phyloP scores from a whole-genome alignment of 108 stramenopile species.

The Cyclostephanos tholiformis region DNA sequence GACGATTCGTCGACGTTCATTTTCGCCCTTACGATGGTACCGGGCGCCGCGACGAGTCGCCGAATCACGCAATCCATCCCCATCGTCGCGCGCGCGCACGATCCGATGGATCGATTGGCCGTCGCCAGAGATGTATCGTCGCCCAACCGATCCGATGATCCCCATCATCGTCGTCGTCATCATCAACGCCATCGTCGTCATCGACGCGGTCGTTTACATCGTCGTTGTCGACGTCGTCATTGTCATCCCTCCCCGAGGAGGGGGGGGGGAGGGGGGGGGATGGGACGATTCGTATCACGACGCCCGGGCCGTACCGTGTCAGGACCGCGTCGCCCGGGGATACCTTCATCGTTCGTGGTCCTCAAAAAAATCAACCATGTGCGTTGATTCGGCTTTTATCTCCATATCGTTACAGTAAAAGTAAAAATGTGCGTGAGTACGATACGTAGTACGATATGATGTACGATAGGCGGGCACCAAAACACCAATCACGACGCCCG shows the following conservation, averaged over 20 bases:
- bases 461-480: too few relatives aligned
- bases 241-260: background rate
- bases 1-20: background rate
- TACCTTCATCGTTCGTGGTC: slow-evolving; percentile 4
- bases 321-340: slow-evolving; percentile 74
- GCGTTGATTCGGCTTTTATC: too few relatives aligned
- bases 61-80: slow-evolving; percentile 32
- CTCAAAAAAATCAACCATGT: too few relatives aligned
- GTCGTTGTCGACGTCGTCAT: background rate
- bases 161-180: slow-evolving; percentile 17
- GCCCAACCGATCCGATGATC: slow-evolving; percentile 7
- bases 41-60: slow-evolving; percentile 20
- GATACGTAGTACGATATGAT: too few relatives aligned
- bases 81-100: slow-evolving; percentile 55
- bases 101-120: slow-evolving; percentile 73
- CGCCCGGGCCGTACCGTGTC: slow-evolving; percentile 75
- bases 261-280: background rate
- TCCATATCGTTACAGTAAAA: too few relatives aligned
- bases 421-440: too few relatives aligned
- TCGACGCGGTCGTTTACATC: background rate
- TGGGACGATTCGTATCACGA: slow-evolving; percentile 46
- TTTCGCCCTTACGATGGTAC: slow-evolving; percentile 46
- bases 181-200: background rate
- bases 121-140: slow-evolving; percentile 63
- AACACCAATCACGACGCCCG: slow-evolving; percentile 71